phyloP scores from a whole-genome alignment of 2,329 filamentous ascomycete genomes.

The Hymenoscyphus salicellus region DNA sequence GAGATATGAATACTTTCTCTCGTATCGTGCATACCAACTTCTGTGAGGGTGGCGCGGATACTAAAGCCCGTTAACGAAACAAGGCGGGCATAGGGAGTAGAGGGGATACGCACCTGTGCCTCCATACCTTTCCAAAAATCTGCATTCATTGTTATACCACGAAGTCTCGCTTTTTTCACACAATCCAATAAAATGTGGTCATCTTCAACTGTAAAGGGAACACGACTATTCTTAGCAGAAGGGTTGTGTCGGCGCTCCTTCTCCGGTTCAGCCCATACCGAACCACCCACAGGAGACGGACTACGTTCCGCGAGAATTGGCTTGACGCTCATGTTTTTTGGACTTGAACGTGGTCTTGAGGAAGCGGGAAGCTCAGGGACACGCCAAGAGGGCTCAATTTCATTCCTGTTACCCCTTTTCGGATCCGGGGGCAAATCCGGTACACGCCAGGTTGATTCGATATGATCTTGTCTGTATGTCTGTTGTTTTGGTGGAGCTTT shows the following conservation, averaged over 20 bases:
- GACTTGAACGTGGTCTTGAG: slow-evolving; percentile 13
- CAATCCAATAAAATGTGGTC: slow-evolving; percentile 29
- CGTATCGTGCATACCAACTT: slow-evolving; percentile 22
- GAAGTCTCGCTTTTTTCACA: slow-evolving; percentile 17
- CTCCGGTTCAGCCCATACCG: slow-evolving; percentile 32
- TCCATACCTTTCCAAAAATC: slow-evolving; percentile 27
- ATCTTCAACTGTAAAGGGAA: slow-evolving; percentile 27
- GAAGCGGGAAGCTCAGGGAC: slow-evolving; percentile 20
- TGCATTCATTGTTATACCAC: slow-evolving; percentile 4
- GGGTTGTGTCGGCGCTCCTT: neutral
- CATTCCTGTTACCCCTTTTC: neutral
- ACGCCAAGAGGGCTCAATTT: slow-evolving; percentile 18
- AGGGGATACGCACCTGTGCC: slow-evolving; percentile 21
- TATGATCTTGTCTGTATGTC: neutral
- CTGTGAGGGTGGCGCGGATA: slow-evolving; percentile 23
- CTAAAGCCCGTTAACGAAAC: slow-evolving; percentile 17
- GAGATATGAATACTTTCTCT: slow-evolving; percentile 16
- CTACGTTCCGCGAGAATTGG: slow-evolving; percentile 23
- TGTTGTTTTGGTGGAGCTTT: neutral
- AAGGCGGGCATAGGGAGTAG: neutral
- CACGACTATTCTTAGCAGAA: slow-evolving; percentile 4
- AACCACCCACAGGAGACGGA: slow-evolving; percentile 28
- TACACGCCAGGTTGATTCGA: slow-evolving; percentile 6
- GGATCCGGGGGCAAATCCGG: neutral
- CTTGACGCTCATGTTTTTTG: slow-evolving; percentile 3